Evolutionary conservation across 2,329 filamentous ascomycete genomes (phyloP).

Genomic region (Aureobasidium sp.): DNA sequence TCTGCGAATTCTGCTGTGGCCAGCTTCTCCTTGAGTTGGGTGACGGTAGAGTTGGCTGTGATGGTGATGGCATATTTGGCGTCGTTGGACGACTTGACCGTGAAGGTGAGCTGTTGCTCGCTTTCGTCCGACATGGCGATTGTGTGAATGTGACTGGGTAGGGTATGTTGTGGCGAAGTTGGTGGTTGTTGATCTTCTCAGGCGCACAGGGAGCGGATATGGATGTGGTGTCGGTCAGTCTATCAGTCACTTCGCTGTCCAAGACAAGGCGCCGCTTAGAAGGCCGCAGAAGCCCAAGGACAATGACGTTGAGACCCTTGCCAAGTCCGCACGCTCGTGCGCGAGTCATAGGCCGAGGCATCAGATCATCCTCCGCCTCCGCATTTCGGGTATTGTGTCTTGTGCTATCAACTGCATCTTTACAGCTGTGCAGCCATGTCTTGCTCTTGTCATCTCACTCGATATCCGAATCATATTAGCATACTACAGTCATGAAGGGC

Average conservation of each 20-base stretch:
- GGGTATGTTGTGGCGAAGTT: not conserved
- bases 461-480: not conserved
- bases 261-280: not conserved
- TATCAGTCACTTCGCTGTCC: not conserved
- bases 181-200: not conserved
- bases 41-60: slow-evolving; percentile 63
- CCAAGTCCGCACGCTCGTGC: not conserved
- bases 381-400: not conserved
- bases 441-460: not conserved
- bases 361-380: not conserved
- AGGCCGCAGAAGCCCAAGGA: slow-evolving; percentile 7
- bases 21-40: slow-evolving; percentile 84
- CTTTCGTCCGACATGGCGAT: slow-evolving; percentile 49
- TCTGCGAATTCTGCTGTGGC: slow-evolving; percentile 74
- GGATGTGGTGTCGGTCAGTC: not conserved
- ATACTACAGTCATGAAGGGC: not conserved
- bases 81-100: slow-evolving; percentile 94
- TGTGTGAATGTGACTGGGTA: not conserved
- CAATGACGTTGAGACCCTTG: not conserved
- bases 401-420: not conserved
- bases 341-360: slow-evolving; percentile 9
- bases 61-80: slow-evolving; percentile 78
- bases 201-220: not conserved
- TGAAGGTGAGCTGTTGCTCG: slow-evolving; percentile 85
- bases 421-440: not conserved